phyloP scores from a whole-genome alignment of 768 basidiomycete genomes.

The Crepidotus variabilis region DNA sequence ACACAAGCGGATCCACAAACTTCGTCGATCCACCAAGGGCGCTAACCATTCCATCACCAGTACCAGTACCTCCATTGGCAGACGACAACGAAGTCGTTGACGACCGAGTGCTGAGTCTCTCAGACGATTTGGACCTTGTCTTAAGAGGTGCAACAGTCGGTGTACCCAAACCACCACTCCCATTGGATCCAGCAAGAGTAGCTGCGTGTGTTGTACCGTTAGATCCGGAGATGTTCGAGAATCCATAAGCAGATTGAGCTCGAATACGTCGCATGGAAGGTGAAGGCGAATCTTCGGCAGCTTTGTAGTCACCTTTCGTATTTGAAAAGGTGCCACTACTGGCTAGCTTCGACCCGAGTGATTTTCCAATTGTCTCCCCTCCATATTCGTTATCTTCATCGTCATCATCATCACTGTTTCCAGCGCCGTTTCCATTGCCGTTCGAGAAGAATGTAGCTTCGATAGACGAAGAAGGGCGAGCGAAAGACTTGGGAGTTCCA shows the following conservation, averaged over 20 bases:
- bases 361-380: slow-evolving; percentile 63
- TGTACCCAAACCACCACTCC: background rate
- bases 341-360: slow-evolving; percentile 12
- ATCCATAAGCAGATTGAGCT: slow-evolving; percentile 59
- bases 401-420: slow-evolving; percentile 27
- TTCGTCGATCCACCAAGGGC: slow-evolving; percentile 32
- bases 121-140: slow-evolving; percentile 39
- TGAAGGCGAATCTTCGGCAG: slow-evolving; percentile 12
- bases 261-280: slow-evolving; percentile 24
- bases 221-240: slow-evolving; percentile 31
- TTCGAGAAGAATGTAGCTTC: slow-evolving; percentile 7
- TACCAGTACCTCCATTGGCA: slow-evolving; percentile 11
- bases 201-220: slow-evolving; percentile 19
- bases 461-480: slow-evolving; percentile 9
- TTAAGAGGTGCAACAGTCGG: slow-evolving; percentile 31
- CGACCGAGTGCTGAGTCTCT: slow-evolving; percentile 22
- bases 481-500: slow-evolving; percentile 7
- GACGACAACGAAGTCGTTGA: slow-evolving; percentile 2
- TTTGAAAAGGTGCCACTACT: slow-evolving; percentile 1
- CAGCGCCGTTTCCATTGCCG: background rate
- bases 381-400: slow-evolving; percentile 39
- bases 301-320: slow-evolving; percentile 7
- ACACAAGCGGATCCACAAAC: slow-evolving; percentile 76
- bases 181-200: slow-evolving; percentile 1
- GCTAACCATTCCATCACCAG: slow-evolving; percentile 24